A percentile compares a stretch with the other conserved stretches of the same genome.
phyloP scores from a whole-genome alignment of 345 rosid genomes.

The Aquilaria malaccensis region DNA sequence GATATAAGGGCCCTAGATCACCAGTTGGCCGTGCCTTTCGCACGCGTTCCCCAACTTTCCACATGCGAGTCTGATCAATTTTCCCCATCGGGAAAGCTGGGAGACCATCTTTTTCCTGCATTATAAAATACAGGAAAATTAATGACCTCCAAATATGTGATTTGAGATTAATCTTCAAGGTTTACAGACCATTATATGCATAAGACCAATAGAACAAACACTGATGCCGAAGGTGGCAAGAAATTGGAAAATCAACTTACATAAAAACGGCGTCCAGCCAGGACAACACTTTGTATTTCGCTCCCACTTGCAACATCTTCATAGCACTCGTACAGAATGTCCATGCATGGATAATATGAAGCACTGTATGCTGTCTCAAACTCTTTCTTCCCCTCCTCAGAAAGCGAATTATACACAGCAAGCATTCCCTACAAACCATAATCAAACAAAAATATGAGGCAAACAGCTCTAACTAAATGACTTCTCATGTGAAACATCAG shows the following conservation, averaged over 20 bases:
- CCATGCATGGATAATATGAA: conserved; percentile 80
- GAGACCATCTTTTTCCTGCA: conserved; percentile 84
- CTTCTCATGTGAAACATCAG: neutral
- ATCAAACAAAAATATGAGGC: neutral
- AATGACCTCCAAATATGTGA: too few relatives aligned
- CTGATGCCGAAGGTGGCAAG: neutral
- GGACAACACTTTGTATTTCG: conserved; percentile 80
- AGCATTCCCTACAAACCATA: conserved; percentile 61
- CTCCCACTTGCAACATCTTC: conserved; percentile 85
- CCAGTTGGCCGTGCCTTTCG: conserved; percentile 57
- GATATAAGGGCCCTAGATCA: conserved; percentile 73
- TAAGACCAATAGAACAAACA: neutral
- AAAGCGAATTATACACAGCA: conserved; percentile 77
- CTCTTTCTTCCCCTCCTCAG: conserved; percentile 65
- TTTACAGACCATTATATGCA: neutral
- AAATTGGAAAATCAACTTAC: conserved; percentile 24
- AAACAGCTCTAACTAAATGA: neutral
- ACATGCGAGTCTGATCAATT: conserved; percentile 92
- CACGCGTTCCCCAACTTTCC: conserved; percentile 89
- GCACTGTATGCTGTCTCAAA: conserved; percentile 81
- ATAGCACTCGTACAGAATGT: conserved; percentile 78
- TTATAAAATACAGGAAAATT: conserved; percentile 4
- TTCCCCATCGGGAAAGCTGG: conserved; percentile 99
- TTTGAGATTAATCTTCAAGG: too few relatives aligned
- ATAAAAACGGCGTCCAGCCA: conserved; percentile 88